Percentiles rank a stretch among this genome's conserved stretches.
phyloP scores from a whole-genome alignment of 2,329 filamentous ascomycete genomes.

The Trichoderma arundinaceum region DNA sequence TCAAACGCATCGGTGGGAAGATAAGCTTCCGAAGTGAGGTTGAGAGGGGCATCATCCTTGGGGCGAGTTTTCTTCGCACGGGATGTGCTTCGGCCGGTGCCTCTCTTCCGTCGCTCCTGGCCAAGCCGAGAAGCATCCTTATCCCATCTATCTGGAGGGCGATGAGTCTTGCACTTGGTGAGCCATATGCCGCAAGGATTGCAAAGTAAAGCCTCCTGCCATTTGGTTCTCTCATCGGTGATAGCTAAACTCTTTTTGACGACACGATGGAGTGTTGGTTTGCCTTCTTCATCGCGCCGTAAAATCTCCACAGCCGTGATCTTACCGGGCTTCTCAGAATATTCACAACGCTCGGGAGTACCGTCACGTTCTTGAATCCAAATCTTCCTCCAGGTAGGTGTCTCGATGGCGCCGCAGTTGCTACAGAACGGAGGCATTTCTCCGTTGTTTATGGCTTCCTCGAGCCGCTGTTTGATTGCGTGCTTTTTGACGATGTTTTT shows the following conservation, averaged over 20 bases:
- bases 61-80: slow-evolving; percentile 56
- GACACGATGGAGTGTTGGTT: slow-evolving; percentile 71
- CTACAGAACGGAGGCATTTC: slow-evolving; percentile 86
- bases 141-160: slow-evolving; percentile 84
- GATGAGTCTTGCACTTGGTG: slow-evolving; percentile 82
- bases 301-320: slow-evolving; percentile 76
- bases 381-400: slow-evolving; percentile 93
- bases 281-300: slow-evolving; percentile 65
- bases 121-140: slow-evolving; percentile 61
- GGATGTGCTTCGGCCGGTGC: slow-evolving; percentile 49
- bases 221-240: slow-evolving; percentile 68
- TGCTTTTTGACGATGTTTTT: slow-evolving; percentile 69
- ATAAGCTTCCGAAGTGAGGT: slow-evolving; percentile 60
- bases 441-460: slow-evolving; percentile 73
- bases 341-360: slow-evolving; percentile 68
- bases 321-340: slow-evolving; percentile 73
- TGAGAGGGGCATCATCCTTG: slow-evolving; percentile 53
- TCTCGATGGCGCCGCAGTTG: slow-evolving; percentile 95
- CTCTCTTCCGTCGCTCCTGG: slow-evolving; percentile 58
- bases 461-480: slow-evolving; percentile 63
- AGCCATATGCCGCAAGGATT: slow-evolving; percentile 98
- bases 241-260: slow-evolving; percentile 74
- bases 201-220: slow-evolving; percentile 78
- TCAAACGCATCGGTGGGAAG: slow-evolving; percentile 60
- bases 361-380: slow-evolving; percentile 79